Conservation (phyloP, 2,329 filamentous ascomycete genomes). For the Trichoderma sp. region DNA sequence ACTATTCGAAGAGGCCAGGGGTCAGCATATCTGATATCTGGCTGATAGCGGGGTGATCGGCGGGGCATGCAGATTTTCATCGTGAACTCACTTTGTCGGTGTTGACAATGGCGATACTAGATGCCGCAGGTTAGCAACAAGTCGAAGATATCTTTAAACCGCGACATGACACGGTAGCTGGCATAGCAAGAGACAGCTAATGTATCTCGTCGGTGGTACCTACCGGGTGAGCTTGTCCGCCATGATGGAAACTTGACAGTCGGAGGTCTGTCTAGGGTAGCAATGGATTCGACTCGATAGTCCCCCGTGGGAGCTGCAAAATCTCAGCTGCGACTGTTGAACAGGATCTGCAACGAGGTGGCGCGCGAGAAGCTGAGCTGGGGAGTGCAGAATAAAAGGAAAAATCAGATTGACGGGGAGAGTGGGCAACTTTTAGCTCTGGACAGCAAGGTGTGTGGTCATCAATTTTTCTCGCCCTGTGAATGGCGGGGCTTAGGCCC, state of each 20-base stretch:
- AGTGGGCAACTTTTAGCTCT: slow-evolving; percentile 22
- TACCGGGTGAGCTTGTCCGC: slow-evolving; percentile 94
- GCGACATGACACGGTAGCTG: neutral
- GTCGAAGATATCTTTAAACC: neutral
- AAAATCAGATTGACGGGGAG: slow-evolving; percentile 19
- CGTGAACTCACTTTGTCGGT: slow-evolving; percentile 76
- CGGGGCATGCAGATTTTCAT: slow-evolving; percentile 19
- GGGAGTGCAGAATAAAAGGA: slow-evolving; percentile 4
- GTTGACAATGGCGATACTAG: slow-evolving; percentile 97
- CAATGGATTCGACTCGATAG: neutral
- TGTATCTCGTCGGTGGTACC: slow-evolving; percentile 32
- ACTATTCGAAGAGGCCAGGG: slow-evolving; percentile 34
- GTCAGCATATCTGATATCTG: slow-evolving; percentile 25
- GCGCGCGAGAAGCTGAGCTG: neutral
- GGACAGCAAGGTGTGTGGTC: slow-evolving; percentile 32
- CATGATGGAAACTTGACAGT: slow-evolving; percentile 55
- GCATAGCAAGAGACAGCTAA: neutral
- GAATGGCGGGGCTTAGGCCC: slow-evolving; percentile 36
- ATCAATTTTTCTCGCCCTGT: slow-evolving; percentile 41
- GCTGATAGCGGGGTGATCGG: slow-evolving; percentile 30
- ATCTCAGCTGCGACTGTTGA: slow-evolving; percentile 10
- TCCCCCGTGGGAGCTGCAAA: neutral
- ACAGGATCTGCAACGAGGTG: slow-evolving; percentile 3
- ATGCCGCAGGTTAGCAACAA: slow-evolving; percentile 28
- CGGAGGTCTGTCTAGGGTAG: slow-evolving; percentile 8